phyloP scores from a whole-genome alignment of 805 yeast species.

The Cyberlindnera bimundalis region DNA sequence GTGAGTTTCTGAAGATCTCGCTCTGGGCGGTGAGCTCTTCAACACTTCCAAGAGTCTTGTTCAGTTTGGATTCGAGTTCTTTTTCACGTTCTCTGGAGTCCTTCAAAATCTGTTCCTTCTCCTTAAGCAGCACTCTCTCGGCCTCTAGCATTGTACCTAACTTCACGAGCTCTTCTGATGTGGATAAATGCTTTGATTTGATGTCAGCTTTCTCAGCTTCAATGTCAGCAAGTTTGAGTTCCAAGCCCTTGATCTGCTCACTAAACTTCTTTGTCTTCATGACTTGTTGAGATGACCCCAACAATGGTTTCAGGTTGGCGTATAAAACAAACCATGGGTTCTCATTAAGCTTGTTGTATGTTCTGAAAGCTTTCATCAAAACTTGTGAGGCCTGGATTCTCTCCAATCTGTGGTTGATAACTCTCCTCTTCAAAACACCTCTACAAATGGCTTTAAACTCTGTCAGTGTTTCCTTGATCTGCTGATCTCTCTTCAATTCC shows the following conservation, averaged over 20 bases:
- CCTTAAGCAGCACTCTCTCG: slow-evolving; percentile 41
- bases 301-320: slow-evolving; percentile 68
- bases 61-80: slow-evolving; percentile 27
- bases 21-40: slow-evolving; percentile 25
- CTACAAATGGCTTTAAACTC: slow-evolving; percentile 61
- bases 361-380: slow-evolving; percentile 56
- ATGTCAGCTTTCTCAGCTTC: slow-evolving; percentile 31
- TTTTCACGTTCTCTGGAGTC: slow-evolving; percentile 40
- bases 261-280: slow-evolving; percentile 54
- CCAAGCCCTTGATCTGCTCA: slow-evolving; percentile 52
- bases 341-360: slow-evolving; percentile 43
- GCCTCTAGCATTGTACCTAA: slow-evolving; percentile 34
- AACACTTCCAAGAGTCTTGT: slow-evolving; percentile 25
- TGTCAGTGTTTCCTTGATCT: slow-evolving; percentile 52
- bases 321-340: slow-evolving; percentile 82
- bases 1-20: slow-evolving; percentile 26
- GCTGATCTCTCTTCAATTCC: slow-evolving; percentile 71
- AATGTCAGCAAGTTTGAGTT: slow-evolving; percentile 39
- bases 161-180: slow-evolving; percentile 29
- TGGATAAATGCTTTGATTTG: slow-evolving; percentile 27
- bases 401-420: slow-evolving; percentile 45
- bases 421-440: slow-evolving; percentile 57
- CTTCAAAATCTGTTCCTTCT: slow-evolving; percentile 45
- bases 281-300: slow-evolving; percentile 60
- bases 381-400: slow-evolving; percentile 69